Evolutionary conservation across 768 basidiomycete genomes (phyloP).

Genomic region (Pisolithus marmoratus): DNA sequence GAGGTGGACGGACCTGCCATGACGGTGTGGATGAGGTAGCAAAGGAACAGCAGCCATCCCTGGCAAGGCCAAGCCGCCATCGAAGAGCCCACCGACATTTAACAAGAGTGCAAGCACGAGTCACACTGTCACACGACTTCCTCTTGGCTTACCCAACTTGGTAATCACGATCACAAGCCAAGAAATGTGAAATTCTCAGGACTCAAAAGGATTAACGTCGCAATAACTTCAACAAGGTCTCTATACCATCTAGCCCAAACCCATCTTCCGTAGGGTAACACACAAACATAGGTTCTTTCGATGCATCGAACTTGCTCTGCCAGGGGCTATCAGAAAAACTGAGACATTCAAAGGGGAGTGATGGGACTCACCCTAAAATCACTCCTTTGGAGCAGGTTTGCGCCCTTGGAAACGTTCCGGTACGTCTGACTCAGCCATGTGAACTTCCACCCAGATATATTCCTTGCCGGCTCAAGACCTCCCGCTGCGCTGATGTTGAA

Average conservation of each 20-base stretch:
- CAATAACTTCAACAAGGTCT: slow-evolving; percentile 36
- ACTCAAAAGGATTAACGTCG: slow-evolving; percentile 8
- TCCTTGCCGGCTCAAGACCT: slow-evolving; percentile 34
- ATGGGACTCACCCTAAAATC: slow-evolving; percentile 37
- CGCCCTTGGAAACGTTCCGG: slow-evolving; percentile 31
- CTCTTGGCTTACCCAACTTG: neutral
- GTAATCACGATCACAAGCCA: neutral
- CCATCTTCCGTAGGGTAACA: slow-evolving; percentile 43
- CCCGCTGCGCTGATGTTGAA: slow-evolving; percentile 46
- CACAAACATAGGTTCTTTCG: slow-evolving; percentile 41
- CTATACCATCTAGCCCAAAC: slow-evolving; percentile 42
- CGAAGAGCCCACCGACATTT: neutral
- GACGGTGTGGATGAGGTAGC: slow-evolving; percentile 5
- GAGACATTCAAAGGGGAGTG: too few relatives aligned
- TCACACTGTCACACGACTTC: neutral
- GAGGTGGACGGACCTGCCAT: slow-evolving; percentile 17
- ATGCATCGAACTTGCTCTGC: slow-evolving; percentile 43
- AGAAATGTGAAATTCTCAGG: too few relatives aligned
- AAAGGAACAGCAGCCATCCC: slow-evolving; percentile 1
- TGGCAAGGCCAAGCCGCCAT: neutral
- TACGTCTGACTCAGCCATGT: slow-evolving; percentile 40
- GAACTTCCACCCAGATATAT: slow-evolving; percentile 44
- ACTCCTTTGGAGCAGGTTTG: slow-evolving; percentile 37
- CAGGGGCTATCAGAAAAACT: neutral
- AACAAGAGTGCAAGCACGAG: neutral